Percentiles rank a stretch among this genome's conserved stretches.
Evolutionary conservation across 2,329 filamentous ascomycete genomes (phyloP).

Genomic region (Aspergillus tamarii): DNA sequence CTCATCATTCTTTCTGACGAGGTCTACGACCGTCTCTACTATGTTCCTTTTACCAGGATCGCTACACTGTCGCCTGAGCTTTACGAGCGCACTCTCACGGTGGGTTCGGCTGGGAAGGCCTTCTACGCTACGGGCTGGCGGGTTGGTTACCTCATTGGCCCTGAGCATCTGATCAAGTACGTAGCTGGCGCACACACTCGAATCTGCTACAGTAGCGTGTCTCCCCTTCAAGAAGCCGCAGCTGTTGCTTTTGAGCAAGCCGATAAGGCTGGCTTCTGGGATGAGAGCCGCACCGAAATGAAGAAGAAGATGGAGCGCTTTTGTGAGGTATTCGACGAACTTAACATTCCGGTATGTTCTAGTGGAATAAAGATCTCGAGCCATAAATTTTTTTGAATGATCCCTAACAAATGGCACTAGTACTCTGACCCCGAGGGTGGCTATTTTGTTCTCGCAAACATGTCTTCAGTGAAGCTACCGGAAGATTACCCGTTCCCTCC

Average conservation of each 20-base stretch:
- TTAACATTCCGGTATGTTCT: slow-evolving; percentile 63
- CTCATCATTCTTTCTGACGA: slow-evolving; percentile 92
- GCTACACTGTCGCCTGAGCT: slow-evolving; percentile 90
- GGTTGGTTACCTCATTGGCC: slow-evolving; percentile 92
- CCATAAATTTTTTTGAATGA: background rate
- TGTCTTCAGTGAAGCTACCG: slow-evolving; percentile 83
- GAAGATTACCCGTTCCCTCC: slow-evolving; percentile 83
- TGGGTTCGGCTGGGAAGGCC: slow-evolving; percentile 95
- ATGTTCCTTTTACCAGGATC: slow-evolving; percentile 91
- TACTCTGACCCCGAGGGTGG: slow-evolving; percentile 95
- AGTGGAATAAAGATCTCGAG: background rate
- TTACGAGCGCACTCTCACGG: slow-evolving; percentile 83
- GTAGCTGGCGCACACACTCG: slow-evolving; percentile 91
- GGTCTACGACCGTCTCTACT: slow-evolving; percentile 94
- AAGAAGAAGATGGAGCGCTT: slow-evolving; percentile 84
- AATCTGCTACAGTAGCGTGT: slow-evolving; percentile 94
- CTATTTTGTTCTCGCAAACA: slow-evolving; percentile 96
- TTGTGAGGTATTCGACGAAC: slow-evolving; percentile 77
- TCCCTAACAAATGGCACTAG: slow-evolving; percentile 26
- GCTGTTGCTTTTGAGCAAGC: slow-evolving; percentile 94
- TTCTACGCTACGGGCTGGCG: slow-evolving; percentile 98
- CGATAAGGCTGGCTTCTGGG: slow-evolving; percentile 84
- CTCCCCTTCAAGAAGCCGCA: slow-evolving; percentile 89
- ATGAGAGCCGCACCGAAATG: slow-evolving; percentile 81
- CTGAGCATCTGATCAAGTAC: slow-evolving; percentile 84